A percentile compares a stretch with the other conserved stretches of the same genome.
These are phyloP conservation scores for Xylaria polymorpha DNA, from an alignment of 2,329 filamentous ascomycete species.

Conservation along the genomic window DNA sequence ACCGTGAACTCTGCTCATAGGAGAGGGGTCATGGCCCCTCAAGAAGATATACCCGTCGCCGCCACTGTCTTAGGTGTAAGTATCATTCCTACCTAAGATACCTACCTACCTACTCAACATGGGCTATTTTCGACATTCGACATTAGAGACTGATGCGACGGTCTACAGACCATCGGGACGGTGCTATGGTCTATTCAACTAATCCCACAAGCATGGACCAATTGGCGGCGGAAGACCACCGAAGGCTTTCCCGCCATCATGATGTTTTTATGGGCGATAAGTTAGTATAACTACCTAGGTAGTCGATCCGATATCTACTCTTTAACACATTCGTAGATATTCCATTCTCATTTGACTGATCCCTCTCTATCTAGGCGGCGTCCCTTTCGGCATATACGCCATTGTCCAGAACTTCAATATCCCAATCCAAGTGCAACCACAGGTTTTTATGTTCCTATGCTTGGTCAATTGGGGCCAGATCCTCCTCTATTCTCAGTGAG, in stretches of 20 bases:
- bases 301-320: neutral
- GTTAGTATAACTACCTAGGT: slow-evolving; percentile 50
- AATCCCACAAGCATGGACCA: slow-evolving; percentile 65
- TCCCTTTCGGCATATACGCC: slow-evolving; percentile 56
- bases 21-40: slow-evolving; percentile 44
- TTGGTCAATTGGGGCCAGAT: slow-evolving; percentile 55
- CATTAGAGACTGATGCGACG: slow-evolving; percentile 18
- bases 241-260: slow-evolving; percentile 69
- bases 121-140: neutral
- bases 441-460: slow-evolving; percentile 55
- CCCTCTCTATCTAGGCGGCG: slow-evolving; percentile 47
- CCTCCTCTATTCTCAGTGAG: slow-evolving; percentile 51
- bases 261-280: slow-evolving; percentile 73
- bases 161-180: slow-evolving; percentile 49
- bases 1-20: neutral
- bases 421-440: slow-evolving; percentile 58
- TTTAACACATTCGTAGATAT: neutral
- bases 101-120: too few relatives aligned
- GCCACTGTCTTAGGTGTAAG: slow-evolving; percentile 56
- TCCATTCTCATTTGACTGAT: neutral
- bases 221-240: slow-evolving; percentile 69
- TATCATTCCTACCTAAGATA: slow-evolving; percentile 32
- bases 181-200: slow-evolving; percentile 57
- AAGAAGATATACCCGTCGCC: slow-evolving; percentile 48
- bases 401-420: slow-evolving; percentile 57